Evolutionary conservation across 2,329 filamentous ascomycete species (phyloP).

Genomic region (Colletotrichum lindemuthianum): DNA sequence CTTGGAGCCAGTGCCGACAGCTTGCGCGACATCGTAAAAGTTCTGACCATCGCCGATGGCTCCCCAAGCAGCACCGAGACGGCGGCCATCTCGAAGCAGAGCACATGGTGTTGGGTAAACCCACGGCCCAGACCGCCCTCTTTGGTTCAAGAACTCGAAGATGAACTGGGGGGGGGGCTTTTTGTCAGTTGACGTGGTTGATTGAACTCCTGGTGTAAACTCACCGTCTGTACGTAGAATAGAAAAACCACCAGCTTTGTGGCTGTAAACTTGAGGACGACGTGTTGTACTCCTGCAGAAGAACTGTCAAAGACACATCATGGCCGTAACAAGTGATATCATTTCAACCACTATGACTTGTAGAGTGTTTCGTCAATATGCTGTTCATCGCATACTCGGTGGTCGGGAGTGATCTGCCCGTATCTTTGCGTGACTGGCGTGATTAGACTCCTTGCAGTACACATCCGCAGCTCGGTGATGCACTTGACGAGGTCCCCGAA

Average conservation of each 20-base stretch:
- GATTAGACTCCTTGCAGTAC: slow-evolving; percentile 19
- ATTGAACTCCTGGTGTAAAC: background rate
- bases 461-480: background rate
- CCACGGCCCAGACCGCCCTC: slow-evolving; percentile 18
- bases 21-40: no score
- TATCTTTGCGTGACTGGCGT: slow-evolving; percentile 3
- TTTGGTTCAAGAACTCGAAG: slow-evolving; percentile 11
- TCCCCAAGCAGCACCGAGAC: background rate
- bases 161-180: background rate
- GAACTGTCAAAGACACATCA: slow-evolving; percentile 15
- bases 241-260: slow-evolving; percentile 14
- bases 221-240: slow-evolving; percentile 6
- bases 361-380: fast-evolving
- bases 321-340: slow-evolving; percentile 1
- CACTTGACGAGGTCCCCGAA: slow-evolving; percentile 13
- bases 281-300: background rate
- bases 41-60: no score
- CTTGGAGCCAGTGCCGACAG: no score
- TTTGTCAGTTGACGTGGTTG: background rate
- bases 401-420: background rate
- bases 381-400: background rate
- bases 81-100: slow-evolving; percentile 20
- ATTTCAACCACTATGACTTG: slow-evolving; percentile 24
- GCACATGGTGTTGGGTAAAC: slow-evolving; percentile 4
- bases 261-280: slow-evolving; percentile 12